phyloP scores from a whole-genome alignment of 1,139 yeast genomes.

The Lodderomyces elongisporus region DNA sequence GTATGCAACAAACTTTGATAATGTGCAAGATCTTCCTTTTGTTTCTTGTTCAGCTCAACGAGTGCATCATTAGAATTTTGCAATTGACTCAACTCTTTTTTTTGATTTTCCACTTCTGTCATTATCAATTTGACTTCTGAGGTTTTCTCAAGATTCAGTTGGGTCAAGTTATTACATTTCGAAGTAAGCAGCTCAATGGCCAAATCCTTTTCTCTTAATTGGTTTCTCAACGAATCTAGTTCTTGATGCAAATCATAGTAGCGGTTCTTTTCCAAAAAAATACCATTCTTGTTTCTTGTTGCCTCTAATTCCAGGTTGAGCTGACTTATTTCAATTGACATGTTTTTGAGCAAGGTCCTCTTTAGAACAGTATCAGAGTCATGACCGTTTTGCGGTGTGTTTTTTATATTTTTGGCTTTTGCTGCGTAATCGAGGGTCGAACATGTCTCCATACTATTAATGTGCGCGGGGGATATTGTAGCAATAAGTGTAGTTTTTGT shows the following conservation, averaged over 20 bases:
- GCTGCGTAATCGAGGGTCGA: conserved; percentile 84
- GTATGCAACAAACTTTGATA: no score
- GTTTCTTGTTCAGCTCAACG: no score
- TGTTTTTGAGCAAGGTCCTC: conserved; percentile 52
- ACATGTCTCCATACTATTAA: conserved; percentile 69
- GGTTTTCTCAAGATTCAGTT: conserved; percentile 2
- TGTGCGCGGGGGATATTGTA: conserved; percentile 74
- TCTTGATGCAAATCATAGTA: conserved; percentile 45
- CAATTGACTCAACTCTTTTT: no score
- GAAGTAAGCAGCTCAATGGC: conserved; percentile 12
- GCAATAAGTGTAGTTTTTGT: conserved; percentile 79
- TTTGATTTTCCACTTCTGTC: no score
- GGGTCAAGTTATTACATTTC: conserved; percentile 12
- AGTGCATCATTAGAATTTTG: no score
- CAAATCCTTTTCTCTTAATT: conserved; percentile 19
- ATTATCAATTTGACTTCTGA: no score
- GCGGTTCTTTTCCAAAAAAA: conserved; percentile 55
- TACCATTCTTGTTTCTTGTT: conserved; percentile 58
- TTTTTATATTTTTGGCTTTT: conserved; percentile 73
- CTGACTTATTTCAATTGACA: conserved; percentile 52
- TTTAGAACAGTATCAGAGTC: conserved; percentile 53
- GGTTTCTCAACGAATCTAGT: conserved; percentile 22
- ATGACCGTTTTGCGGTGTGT: conserved; percentile 57
- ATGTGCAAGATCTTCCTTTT: no score
- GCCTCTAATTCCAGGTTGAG: conserved; percentile 57